phyloP scores from a whole-genome alignment of 2,329 filamentous ascomycete species.

The Fusarium humuli region DNA sequence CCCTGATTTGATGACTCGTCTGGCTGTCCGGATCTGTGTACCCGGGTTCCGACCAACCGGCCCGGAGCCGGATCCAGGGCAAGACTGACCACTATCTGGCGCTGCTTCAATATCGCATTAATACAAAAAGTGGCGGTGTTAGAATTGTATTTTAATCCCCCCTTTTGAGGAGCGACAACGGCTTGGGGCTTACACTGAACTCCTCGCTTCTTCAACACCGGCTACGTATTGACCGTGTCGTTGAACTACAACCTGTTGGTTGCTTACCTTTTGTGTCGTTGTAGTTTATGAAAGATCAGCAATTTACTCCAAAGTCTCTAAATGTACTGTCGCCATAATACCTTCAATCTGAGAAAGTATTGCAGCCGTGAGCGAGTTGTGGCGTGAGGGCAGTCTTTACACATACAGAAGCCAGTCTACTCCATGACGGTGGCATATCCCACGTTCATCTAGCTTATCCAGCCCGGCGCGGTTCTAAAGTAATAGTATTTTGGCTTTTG shows the following conservation, averaged over 20 bases:
- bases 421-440: too few species aligned
- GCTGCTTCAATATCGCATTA: background rate
- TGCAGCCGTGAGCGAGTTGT: background rate
- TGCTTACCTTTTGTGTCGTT: background rate
- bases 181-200: background rate
- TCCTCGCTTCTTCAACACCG: background rate
- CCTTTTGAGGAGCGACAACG: background rate
- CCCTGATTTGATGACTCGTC: background rate
- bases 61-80: background rate
- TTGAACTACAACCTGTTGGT: background rate
- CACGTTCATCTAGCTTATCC: too few species aligned
- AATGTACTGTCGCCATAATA: accelerated
- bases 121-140: background rate
- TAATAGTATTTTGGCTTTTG: too few species aligned
- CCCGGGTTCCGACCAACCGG: background rate
- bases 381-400: background rate
- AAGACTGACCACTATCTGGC: background rate
- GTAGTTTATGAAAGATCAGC: accelerated
- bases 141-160: accelerated
- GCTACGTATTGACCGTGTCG: background rate
- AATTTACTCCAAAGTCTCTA: background rate
- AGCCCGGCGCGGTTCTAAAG: too few species aligned
- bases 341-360: background rate
- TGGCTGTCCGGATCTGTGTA: background rate
- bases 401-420: background rate